These are phyloP conservation scores for Leccinum olivaceopallidum DNA, from an alignment of 768 basidiomycete genomes.

Conservation along the genomic window DNA sequence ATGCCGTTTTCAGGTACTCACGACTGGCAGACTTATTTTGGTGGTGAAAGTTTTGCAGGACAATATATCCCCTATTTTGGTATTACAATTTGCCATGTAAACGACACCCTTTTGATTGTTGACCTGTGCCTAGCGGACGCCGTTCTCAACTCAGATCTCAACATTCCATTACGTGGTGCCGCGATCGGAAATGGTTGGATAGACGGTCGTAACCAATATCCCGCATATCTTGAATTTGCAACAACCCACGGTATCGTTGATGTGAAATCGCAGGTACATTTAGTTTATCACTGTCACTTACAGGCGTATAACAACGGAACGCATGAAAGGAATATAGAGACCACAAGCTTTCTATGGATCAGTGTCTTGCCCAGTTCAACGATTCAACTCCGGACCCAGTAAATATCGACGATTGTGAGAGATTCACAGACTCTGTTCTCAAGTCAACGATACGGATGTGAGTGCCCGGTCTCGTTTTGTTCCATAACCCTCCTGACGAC, in stretches of 20 bases:
- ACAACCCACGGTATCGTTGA: constrained; percentile 78
- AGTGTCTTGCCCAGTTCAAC: constrained; percentile 53
- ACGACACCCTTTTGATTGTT: background rate
- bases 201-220: constrained; percentile 85
- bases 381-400: constrained; percentile 53
- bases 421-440: constrained; percentile 49
- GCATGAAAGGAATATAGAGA: constrained; percentile 56
- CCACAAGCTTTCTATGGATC: constrained; percentile 55
- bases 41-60: constrained; percentile 96
- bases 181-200: constrained; percentile 99
- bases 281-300: background rate
- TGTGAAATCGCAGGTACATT: constrained; percentile 61
- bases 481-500: constrained; percentile 3
- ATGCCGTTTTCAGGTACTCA: constrained; percentile 10
- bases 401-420: constrained; percentile 55
- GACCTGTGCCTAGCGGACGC: constrained; percentile 60
- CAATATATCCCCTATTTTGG: constrained; percentile 98
- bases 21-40: constrained; percentile 80
- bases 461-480: constrained; percentile 5
- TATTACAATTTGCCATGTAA: constrained; percentile 29
- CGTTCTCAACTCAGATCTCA: constrained; percentile 60
- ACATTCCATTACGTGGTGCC: constrained; percentile 67
- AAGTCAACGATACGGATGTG: constrained; percentile 26
- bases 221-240: constrained; percentile 85
- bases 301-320: constrained; percentile 1